phyloP scores from a whole-genome alignment of 768 basidiomycete genomes.

The Dioszegia aurantiaca region DNA sequence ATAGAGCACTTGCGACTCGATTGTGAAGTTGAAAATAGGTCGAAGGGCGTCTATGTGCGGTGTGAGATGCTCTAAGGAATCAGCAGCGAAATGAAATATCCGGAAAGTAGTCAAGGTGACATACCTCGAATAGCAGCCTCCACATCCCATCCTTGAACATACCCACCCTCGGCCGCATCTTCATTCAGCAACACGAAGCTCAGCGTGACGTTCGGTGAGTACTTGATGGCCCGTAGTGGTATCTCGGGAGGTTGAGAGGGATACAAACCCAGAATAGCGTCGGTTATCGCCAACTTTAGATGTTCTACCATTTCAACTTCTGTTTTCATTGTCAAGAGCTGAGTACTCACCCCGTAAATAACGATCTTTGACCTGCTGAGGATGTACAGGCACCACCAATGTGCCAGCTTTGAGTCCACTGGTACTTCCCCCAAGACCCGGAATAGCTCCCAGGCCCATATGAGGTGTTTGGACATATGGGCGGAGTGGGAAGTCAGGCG shows the following conservation, averaged over 20 bases:
- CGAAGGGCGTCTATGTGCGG: constrained; percentile 65
- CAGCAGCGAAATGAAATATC: neutral
- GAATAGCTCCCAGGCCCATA: constrained; percentile 17
- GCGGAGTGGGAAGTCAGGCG: constrained; percentile 30
- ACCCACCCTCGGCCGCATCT: constrained; percentile 67
- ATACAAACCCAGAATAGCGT: constrained; percentile 32
- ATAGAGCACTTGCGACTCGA: constrained; percentile 91
- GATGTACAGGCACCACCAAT: constrained; percentile 39
- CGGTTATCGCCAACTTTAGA: constrained; percentile 53
- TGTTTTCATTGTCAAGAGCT: too few species aligned
- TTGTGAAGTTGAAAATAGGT: constrained; percentile 79
- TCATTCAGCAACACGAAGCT: constrained; percentile 93
- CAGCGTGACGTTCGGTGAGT: constrained; percentile 75
- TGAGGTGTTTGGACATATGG: constrained; percentile 40
- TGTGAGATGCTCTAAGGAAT: constrained; percentile 62
- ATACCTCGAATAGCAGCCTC: constrained; percentile 63
- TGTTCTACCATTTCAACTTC: constrained; percentile 54
- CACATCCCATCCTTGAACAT: constrained; percentile 71
- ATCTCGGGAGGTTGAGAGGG: constrained; percentile 28
- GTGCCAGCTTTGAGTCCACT: constrained; percentile 31
- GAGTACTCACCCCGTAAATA: constrained; percentile 24
- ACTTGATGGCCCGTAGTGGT: constrained; percentile 64
- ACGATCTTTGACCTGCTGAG: constrained; percentile 29
- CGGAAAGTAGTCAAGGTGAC: constrained; percentile 42
- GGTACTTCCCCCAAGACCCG: constrained; percentile 5